These are phyloP conservation scores for Tolypocladium album DNA, from an alignment of 2,329 filamentous ascomycete genomes.

Conservation along the genomic window DNA sequence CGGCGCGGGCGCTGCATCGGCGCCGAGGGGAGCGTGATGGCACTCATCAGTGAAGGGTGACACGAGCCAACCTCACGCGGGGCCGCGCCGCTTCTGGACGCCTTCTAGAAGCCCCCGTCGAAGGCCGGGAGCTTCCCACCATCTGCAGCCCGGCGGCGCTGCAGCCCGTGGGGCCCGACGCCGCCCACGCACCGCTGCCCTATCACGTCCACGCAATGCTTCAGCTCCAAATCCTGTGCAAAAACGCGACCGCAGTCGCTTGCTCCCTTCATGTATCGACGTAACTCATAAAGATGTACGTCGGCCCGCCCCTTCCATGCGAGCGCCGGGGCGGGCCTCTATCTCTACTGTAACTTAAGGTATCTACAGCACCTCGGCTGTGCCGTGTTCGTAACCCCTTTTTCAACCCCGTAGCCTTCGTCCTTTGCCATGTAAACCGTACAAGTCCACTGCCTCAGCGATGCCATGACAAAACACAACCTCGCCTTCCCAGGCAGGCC, in stretches of 20 bases:
- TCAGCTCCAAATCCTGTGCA: no score
- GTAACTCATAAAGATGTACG: conserved; percentile 7
- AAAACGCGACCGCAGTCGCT: background rate
- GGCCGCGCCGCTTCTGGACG: conserved; percentile 3
- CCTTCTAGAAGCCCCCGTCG: conserved; percentile 4
- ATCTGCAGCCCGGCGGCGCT: background rate
- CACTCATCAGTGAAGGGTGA: no score
- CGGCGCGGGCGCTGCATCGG: background rate
- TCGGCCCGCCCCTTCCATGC: conserved; percentile 4
- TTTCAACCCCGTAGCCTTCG: background rate
- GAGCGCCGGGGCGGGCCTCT: conserved; percentile 5
- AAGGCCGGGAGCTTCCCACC: background rate
- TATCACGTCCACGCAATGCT: background rate
- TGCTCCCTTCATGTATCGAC: background rate
- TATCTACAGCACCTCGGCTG: conserved; percentile 1
- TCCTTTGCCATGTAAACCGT: background rate
- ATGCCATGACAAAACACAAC: background rate
- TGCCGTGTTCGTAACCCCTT: background rate
- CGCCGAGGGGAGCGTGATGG: no score
- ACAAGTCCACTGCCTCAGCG: background rate
- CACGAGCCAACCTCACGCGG: background rate
- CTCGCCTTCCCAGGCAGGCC: background rate
- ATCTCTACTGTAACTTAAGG: conserved; percentile 4
- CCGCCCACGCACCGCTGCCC: background rate
- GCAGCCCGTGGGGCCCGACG: background rate